Base-by-base conservation (phyloP, 805 yeast genomes). In the Grigorovia yakushimaensis region DNA sequence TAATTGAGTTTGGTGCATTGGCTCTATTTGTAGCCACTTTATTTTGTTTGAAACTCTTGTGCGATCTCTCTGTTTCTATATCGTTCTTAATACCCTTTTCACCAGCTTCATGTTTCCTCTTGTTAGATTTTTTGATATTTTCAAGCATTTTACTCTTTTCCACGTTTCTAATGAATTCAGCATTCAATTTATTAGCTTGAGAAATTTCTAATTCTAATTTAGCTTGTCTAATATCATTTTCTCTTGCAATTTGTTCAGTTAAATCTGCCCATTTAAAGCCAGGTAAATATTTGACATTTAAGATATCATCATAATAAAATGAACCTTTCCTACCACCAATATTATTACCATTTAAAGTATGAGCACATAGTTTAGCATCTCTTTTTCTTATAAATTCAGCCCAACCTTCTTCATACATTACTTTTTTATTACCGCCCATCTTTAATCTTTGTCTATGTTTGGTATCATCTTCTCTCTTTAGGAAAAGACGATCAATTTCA, bases 201-300 rank as follows among this genome's bases (percentile, higher is more conserved):
- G 94, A 77, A 36, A 93, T 77, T 65, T 93, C 98, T 50, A 94
- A 77, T 52, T 88, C 82, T 59, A 91, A 71, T 67, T 86, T 88
- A 45, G 91, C 79, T 59, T 88, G 95, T 65, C 96, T 81, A 40
- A 82, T 74, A 64, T 89, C 96, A 53, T 84, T 82, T 67, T 93
- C 98, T 58, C 78, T 78, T 2, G 96, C 88, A 53, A 91, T 85
- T 62, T 91, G 96, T 62, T 84, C 94, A 2, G 97, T 89, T 61
- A 93, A 72, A 59, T 93, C 95, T 47, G 83, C 74, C 98, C 98
- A 93, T 62, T 93, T 93, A 74, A 91, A 93, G 1, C 91, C 88
- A 9, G 87, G 81, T 51, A 93, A 71, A 58, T 93, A 93, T 64
- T 86, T 91, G 50, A 91, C 80, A 62, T 88, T 93, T 71, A 94